Evolutionary conservation across 192 early-diverging fungal species (phyloP).

Genomic region (Linnemannia schmuckeri): DNA sequence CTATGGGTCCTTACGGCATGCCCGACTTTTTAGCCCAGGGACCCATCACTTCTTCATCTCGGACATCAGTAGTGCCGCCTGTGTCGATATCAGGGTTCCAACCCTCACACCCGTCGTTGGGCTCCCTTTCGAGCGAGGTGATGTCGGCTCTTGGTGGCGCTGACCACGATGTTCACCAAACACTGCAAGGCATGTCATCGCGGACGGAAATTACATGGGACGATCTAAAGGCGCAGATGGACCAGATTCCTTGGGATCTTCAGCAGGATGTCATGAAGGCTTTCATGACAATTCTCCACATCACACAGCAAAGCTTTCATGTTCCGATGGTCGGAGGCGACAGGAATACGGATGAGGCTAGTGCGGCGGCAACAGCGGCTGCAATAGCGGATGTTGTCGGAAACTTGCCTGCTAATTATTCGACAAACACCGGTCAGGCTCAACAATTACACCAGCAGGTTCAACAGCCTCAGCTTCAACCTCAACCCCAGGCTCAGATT

Average conservation of each 20-base stretch:
- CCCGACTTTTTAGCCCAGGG: constrained; percentile 21
- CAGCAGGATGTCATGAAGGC: constrained; percentile 41
- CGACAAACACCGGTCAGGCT: not conserved
- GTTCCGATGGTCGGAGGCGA: constrained; percentile 20
- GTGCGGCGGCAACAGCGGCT: constrained; percentile 32
- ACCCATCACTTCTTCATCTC: not conserved
- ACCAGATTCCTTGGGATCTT: constrained; percentile 37
- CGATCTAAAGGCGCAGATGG: constrained; percentile 30
- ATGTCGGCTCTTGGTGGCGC: constrained; percentile 13
- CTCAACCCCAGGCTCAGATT: constrained; percentile 7
- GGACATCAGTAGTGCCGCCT: constrained; percentile 3
- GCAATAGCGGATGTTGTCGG: constrained; percentile 44
- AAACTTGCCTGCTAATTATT: constrained; percentile 22
- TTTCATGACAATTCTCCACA: constrained; percentile 24
- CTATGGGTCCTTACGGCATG: constrained; percentile 8
- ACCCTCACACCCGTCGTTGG: constrained; percentile 14
- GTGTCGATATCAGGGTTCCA: constrained; percentile 19
- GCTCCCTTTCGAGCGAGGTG: constrained; percentile 14
- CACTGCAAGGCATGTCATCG: constrained; percentile 7
- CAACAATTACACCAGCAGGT: constrained; percentile 17
- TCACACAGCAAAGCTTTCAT: constrained; percentile 27
- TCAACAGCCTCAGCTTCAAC: constrained; percentile 18
- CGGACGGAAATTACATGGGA: constrained; percentile 36
- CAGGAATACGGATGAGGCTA: constrained; percentile 29
- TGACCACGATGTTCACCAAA: constrained; percentile 1